A percentile compares a stretch with the other conserved stretches of the same genome.
Evolutionary conservation across 1,139 yeast genomes (phyloP).

Genomic region (Taiozyma sp.): DNA sequence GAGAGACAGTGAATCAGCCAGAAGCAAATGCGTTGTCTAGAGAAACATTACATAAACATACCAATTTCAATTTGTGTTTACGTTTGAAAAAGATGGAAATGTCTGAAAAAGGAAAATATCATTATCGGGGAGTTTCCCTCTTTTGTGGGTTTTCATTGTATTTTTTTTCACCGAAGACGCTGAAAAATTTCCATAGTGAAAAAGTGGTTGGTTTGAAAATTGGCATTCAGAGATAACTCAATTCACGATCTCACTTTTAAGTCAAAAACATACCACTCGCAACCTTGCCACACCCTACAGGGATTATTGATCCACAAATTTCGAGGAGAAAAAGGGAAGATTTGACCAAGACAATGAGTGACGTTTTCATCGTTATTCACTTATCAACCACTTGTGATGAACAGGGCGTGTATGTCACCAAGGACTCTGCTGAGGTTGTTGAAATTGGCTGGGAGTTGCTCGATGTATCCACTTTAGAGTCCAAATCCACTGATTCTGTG

Average conservation of each 20-base stretch:
- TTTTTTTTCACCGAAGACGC: not conserved
- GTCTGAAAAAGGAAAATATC: not conserved
- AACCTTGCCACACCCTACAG: not conserved
- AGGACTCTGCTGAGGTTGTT: constrained; percentile 62
- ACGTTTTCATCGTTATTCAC: constrained; percentile 58
- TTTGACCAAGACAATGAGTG: constrained; percentile 37
- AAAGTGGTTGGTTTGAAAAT: not conserved
- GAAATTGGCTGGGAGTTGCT: constrained; percentile 57
- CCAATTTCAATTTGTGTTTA: too few relatives aligned
- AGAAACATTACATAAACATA: too few relatives aligned
- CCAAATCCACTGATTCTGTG: constrained; percentile 36
- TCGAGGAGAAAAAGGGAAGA: not conserved
- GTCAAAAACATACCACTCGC: not conserved
- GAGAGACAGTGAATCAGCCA: not conserved
- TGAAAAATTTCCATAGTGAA: not conserved
- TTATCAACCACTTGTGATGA: constrained; percentile 70
- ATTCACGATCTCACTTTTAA: not conserved
- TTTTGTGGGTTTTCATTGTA: not conserved
- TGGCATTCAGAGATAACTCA: not conserved
- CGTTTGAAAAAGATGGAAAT: not conserved
- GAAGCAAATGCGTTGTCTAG: not conserved
- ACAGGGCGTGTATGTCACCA: constrained; percentile 49
- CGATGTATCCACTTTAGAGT: constrained; percentile 34
- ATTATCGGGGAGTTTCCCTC: not conserved
- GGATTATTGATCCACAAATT: not conserved